Percentiles rank a stretch among this genome's conserved stretches.
Evolutionary conservation across 2,329 filamentous ascomycete species (phyloP).

Genomic region (Basipetospora sp.): DNA sequence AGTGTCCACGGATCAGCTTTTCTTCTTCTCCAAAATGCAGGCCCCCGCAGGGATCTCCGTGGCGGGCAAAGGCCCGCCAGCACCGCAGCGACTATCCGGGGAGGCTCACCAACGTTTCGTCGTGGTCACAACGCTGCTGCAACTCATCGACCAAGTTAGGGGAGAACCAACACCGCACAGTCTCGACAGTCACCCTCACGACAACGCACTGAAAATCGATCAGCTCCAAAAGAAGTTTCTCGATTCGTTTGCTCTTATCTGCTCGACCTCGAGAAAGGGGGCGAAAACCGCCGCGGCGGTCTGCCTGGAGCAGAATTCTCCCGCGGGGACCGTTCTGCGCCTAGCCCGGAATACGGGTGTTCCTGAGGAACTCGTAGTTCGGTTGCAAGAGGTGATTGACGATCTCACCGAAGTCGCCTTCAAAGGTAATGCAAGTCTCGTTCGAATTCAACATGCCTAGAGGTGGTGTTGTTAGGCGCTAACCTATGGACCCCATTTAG

Average conservation of each 20-base stretch:
- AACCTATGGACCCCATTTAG: not conserved
- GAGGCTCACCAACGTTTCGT: not conserved
- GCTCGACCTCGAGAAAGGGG: slow-evolving; percentile 12
- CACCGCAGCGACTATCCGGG: no score
- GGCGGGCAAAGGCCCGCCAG: no score
- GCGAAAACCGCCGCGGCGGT: slow-evolving; percentile 16
- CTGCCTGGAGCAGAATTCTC: slow-evolving; percentile 14
- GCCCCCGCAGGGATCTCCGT: no score
- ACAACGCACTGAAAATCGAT: slow-evolving; percentile 7
- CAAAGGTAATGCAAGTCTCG: not conserved
- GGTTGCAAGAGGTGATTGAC: no score
- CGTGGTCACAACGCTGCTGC: not conserved
- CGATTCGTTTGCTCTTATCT: slow-evolving; percentile 19
- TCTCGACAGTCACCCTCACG: slow-evolving; percentile 12
- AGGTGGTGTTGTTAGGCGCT: not conserved
- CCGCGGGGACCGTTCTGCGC: slow-evolving; percentile 9
- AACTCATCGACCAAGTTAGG: slow-evolving; percentile 14
- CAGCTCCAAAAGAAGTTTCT: slow-evolving; percentile 17
- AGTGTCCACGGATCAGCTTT: no score
- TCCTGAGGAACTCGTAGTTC: no score
- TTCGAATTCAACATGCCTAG: not conserved
- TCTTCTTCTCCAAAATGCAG: no score
- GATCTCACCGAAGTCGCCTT: not conserved
- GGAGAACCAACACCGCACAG: slow-evolving; percentile 13
- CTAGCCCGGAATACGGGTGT: no score